These are phyloP conservation scores for Phaeosphaeria sp. DNA, from an alignment of 2,329 filamentous ascomycete genomes.

Conservation along the genomic window DNA sequence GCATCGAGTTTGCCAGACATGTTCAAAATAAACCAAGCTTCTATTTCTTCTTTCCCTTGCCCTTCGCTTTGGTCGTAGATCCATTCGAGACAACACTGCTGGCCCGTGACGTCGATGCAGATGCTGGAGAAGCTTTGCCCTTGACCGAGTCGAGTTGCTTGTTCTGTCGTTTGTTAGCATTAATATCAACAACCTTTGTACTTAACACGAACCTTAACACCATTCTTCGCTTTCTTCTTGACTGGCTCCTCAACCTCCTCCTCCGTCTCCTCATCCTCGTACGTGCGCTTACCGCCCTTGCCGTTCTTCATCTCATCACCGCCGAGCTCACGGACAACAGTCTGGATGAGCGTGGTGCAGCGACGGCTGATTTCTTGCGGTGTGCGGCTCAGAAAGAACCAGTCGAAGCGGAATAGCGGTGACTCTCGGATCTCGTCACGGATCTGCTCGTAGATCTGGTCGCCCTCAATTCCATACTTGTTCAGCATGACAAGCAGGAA, in stretches of 20 bases:
- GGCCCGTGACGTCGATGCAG: slow-evolving; percentile 79
- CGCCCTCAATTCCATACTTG: slow-evolving; percentile 88
- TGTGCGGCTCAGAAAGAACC: slow-evolving; percentile 97
- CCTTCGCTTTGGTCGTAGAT: slow-evolving; percentile 60
- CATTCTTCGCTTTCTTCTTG: slow-evolving; percentile 93
- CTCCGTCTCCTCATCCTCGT: slow-evolving; percentile 84
- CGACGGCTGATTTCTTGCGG: slow-evolving; percentile 90
- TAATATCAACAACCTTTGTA: neutral
- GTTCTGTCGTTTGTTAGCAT: slow-evolving; percentile 66
- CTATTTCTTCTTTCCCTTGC: slow-evolving; percentile 59
- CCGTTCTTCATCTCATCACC: slow-evolving; percentile 63
- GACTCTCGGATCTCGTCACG: slow-evolving; percentile 96
- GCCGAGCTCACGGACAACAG: slow-evolving; percentile 94
- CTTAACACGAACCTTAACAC: slow-evolving; percentile 74
- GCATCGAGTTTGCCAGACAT: neutral
- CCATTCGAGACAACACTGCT: slow-evolving; percentile 84
- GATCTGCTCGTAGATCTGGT: slow-evolving; percentile 89
- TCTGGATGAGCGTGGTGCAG: slow-evolving; percentile 92
- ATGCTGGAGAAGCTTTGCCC: slow-evolving; percentile 74
- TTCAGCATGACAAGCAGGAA: slow-evolving; percentile 94
- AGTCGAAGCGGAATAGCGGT: slow-evolving; percentile 96
- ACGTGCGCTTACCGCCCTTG: slow-evolving; percentile 74
- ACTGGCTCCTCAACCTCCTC: slow-evolving; percentile 78
- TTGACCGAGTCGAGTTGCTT: slow-evolving; percentile 93
- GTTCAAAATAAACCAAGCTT: neutral